Evolutionary conservation across 2,329 filamentous ascomycete genomes (phyloP).

Genomic region (Sporothrix humicola): DNA sequence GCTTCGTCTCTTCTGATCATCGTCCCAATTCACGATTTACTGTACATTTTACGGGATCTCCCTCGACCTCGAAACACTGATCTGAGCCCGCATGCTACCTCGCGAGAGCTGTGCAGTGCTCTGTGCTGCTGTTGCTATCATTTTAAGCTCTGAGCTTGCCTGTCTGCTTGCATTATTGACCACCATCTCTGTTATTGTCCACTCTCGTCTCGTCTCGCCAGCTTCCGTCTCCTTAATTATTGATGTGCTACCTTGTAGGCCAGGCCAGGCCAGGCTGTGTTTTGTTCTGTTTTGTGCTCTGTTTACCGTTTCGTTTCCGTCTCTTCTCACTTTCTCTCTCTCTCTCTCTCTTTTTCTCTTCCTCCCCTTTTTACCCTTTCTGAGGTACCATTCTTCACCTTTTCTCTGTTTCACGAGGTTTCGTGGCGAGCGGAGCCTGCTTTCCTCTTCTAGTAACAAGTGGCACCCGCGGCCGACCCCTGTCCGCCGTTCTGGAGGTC

Average conservation of each 20-base stretch:
- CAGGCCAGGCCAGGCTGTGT: background rate
- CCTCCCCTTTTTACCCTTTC: background rate
- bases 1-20: background rate
- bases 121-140: background rate
- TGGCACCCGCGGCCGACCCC: background rate
- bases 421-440: slow-evolving; percentile 22
- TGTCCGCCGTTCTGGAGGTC: background rate
- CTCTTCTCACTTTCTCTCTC: background rate
- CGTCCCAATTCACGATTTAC: background rate
- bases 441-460: background rate
- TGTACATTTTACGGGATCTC: background rate
- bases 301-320: background rate
- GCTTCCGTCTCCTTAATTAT: background rate
- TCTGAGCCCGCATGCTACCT: slow-evolving; percentile 22
- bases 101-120: background rate
- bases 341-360: background rate
- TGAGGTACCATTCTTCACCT: slow-evolving; percentile 1
- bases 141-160: too few species aligned
- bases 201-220: background rate
- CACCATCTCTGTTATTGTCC: too few species aligned
- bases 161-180: too few species aligned
- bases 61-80: slow-evolving; percentile 16
- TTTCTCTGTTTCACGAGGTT: slow-evolving; percentile 24
- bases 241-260: background rate
- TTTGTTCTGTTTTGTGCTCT: background rate